Conservation (phyloP, 2,329 filamentous ascomycete genomes). For the Fusarium incarnatum region DNA sequence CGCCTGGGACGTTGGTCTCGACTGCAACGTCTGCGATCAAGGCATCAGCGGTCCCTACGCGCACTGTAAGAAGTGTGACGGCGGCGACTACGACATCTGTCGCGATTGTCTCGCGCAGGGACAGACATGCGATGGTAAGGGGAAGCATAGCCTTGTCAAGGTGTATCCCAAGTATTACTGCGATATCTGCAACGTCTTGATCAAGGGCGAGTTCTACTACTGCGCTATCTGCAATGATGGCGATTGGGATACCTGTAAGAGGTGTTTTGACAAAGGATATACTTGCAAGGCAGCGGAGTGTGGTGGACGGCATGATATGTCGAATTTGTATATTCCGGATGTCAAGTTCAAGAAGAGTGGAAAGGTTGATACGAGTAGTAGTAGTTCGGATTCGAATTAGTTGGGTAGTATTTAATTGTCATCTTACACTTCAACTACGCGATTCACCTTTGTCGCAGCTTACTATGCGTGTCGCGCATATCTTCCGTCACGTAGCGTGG, state of each 20-base stretch:
- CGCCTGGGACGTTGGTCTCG: background rate
- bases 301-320: background rate
- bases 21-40: slow-evolving; percentile 28
- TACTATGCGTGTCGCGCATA: background rate
- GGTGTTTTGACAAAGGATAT: slow-evolving; percentile 23
- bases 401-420: background rate
- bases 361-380: background rate
- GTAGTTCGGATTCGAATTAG: background rate
- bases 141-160: slow-evolving; percentile 30
- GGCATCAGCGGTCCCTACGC: slow-evolving; percentile 28
- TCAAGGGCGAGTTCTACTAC: slow-evolving; percentile 27
- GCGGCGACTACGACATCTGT: slow-evolving; percentile 32
- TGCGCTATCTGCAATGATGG: slow-evolving; percentile 18
- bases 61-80: slow-evolving; percentile 34
- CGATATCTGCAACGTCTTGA: slow-evolving; percentile 19
- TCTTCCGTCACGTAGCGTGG: background rate
- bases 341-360: slow-evolving; percentile 8
- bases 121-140: slow-evolving; percentile 10
- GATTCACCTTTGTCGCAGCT: background rate
- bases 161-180: slow-evolving; percentile 34
- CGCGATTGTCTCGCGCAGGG: slow-evolving; percentile 29
- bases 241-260: slow-evolving; percentile 29
- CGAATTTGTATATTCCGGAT: slow-evolving; percentile 11
- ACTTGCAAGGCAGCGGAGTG: slow-evolving; percentile 6
- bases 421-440: background rate